phyloP scores from a whole-genome alignment of 371 early-diverging fungal species.

The Thermomucor indicae-seudaticae region DNA sequence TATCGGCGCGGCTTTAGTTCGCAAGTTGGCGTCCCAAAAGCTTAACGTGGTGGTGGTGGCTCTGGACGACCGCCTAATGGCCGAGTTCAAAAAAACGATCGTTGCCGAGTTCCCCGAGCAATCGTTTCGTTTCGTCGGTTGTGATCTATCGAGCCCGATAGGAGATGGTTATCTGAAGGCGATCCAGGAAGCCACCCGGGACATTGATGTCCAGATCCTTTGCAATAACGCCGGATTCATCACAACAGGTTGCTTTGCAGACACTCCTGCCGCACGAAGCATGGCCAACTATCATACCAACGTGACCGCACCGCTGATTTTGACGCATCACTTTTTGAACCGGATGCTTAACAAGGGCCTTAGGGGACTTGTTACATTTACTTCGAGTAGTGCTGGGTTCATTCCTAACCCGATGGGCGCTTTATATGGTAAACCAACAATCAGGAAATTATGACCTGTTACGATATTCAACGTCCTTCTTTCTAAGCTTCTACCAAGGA shows the following conservation, averaged over 20 bases:
- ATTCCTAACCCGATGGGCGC: constrained; percentile 57
- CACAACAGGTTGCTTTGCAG: constrained; percentile 51
- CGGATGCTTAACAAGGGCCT: constrained; percentile 38
- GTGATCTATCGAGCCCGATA: constrained; percentile 42
- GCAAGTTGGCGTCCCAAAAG: constrained; percentile 50
- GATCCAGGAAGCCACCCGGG: constrained; percentile 39
- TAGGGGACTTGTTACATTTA: constrained; percentile 50
- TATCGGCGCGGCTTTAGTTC: constrained; percentile 57
- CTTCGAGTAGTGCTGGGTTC: constrained; percentile 57
- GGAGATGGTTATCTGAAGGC: constrained; percentile 37
- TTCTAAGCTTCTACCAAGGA: constrained; percentile 48
- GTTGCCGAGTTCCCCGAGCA: constrained; percentile 37
- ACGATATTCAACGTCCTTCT: background rate
- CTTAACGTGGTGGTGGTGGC: constrained; percentile 60
- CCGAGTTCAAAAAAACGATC: constrained; percentile 34
- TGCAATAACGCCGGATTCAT: constrained; percentile 69
- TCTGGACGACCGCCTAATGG: constrained; percentile 43
- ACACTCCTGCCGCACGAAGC: constrained; percentile 31
- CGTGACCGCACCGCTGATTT: constrained; percentile 40
- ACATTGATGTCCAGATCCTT: constrained; percentile 49
- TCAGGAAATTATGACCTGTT: background rate
- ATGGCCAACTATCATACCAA: constrained; percentile 56
- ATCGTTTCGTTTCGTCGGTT: constrained; percentile 51
- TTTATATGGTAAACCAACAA: constrained; percentile 40
- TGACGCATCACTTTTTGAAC: constrained; percentile 54